Base-by-base conservation (phyloP, 2,329 filamentous ascomycete genomes). In the Diplodia scrobiculata region DNA sequence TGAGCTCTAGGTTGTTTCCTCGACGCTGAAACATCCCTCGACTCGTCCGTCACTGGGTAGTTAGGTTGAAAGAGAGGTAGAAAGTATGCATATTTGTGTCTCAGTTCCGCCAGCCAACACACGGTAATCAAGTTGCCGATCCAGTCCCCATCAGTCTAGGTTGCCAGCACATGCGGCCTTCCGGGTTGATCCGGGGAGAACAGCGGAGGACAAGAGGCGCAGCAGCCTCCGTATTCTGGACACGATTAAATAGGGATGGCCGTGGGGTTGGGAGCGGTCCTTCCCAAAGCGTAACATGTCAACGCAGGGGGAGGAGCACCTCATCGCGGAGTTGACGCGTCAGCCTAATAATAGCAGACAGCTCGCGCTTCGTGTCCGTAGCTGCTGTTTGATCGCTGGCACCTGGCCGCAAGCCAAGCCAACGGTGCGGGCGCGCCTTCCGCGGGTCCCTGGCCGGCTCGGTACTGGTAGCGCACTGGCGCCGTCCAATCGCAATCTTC, bases 401-500 rank as follows among this genome's bases (percentile, higher is more conserved):
- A 25, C 25, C 25, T 25, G 14, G 38, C 38, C 25, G 55, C 55
- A 17, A 7, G 55, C 19, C 55, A 17, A 7, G 55, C 19, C 36
- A 13, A 21, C 38, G 21, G 38, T n/a, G 34, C 14, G 54, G 25
- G 54, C 45, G 34, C 54, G 36, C 25, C 25, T 25, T 58, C 54
- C 53, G 53, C 53, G 19, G 53, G n/a, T 13, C 34, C 21, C 25
- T 52, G 9, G 50, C 6, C 50, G 50, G 19, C 27, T 32, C 17
- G 14, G 27, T 25, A 25, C 25, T 25, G 25, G 3, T 53, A 29
- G 50, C 50, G 50, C 50, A n/a, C 21, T 5, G 50, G 5, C 27
- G 50, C 11, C 55, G 38, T 60, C 55, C 55, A 60, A 21, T 60
- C 55, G 36, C 55, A 60, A 60, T 60, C 38, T 45, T 45, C 14